phyloP scores from a whole-genome alignment of 805 yeast species.

The Wickerhamiella musiphila region DNA sequence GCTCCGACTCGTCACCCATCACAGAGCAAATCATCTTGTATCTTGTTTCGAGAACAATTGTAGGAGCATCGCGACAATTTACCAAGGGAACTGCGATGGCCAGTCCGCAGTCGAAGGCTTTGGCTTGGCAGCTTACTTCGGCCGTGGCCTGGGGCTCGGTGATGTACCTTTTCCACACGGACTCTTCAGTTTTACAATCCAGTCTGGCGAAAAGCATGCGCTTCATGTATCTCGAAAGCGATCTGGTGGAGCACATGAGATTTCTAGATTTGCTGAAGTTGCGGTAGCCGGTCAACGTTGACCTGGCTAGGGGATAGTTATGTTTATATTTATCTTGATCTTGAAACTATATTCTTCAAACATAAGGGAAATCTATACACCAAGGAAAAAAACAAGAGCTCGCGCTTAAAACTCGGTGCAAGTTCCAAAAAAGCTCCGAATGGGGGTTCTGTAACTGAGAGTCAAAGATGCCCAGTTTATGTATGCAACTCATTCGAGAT shows the following conservation, averaged over 20 bases:
- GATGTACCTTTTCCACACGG: constrained; percentile 49
- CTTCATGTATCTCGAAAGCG: constrained; percentile 44
- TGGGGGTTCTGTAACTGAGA: too few relatives aligned
- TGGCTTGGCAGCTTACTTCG: constrained; percentile 43
- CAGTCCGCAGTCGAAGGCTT: constrained; percentile 15
- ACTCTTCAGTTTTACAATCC: constrained; percentile 44
- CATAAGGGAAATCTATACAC: too few relatives aligned
- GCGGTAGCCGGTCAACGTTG: too few relatives aligned
- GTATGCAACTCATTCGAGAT: too few relatives aligned
- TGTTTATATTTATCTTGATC: too few relatives aligned
- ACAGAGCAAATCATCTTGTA: constrained; percentile 63
- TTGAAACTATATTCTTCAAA: too few relatives aligned
- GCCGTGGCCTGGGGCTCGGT: constrained; percentile 56
- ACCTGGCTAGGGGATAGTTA: too few relatives aligned
- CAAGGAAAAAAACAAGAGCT: too few relatives aligned
- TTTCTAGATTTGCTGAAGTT: too few relatives aligned
- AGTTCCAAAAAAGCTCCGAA: too few relatives aligned
- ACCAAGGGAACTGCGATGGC: constrained; percentile 6
- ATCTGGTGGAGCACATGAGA: constrained; percentile 6
- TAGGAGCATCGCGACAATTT: constrained; percentile 31
- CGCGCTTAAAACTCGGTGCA: too few relatives aligned
- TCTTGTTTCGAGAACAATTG: constrained; percentile 47
- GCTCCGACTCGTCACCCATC: constrained; percentile 26
- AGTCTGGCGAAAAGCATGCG: constrained; percentile 53
- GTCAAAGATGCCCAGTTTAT: too few relatives aligned